phyloP scores from a whole-genome alignment of 805 yeast genomes.

The Torulaspora quercuum region DNA sequence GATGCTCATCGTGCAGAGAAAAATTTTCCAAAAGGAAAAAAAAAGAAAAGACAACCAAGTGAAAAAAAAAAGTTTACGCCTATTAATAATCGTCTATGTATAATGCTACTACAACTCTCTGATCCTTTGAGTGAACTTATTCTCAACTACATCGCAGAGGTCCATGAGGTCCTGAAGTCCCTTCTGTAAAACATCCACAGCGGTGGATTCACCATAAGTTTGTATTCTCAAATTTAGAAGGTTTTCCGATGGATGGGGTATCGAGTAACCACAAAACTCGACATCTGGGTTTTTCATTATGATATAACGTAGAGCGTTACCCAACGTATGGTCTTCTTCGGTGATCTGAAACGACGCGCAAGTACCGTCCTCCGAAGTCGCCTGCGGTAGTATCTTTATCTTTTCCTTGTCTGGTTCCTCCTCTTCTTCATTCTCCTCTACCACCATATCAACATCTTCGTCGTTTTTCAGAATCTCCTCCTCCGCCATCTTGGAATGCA shows the following conservation, averaged over 20 bases:
- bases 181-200: slow-evolving; percentile 87
- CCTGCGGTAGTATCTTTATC: slow-evolving; percentile 65
- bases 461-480: too few relatives aligned
- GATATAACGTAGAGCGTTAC: slow-evolving; percentile 88
- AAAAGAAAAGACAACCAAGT: slow-evolving; percentile 29
- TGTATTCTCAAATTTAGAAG: slow-evolving; percentile 88
- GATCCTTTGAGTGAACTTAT: slow-evolving; percentile 66
- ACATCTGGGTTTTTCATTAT: slow-evolving; percentile 98
- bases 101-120: slow-evolving; percentile 45
- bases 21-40: slow-evolving; percentile 11
- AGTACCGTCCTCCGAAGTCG: slow-evolving; percentile 87
- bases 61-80: too few relatives aligned
- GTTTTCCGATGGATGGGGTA: slow-evolving; percentile 96
- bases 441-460: slow-evolving; percentile 19
- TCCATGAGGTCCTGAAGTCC: slow-evolving; percentile 84
- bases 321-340: slow-evolving; percentile 95
- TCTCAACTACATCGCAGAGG: slow-evolving; percentile 80
- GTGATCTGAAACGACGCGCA: slow-evolving; percentile 91
- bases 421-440: slow-evolving; percentile 25
- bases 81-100: too few relatives aligned
- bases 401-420: slow-evolving; percentile 52
- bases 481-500: too few relatives aligned
- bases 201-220: slow-evolving; percentile 84
- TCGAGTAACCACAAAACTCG: slow-evolving; percentile 96
- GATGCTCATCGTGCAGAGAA: slow-evolving; percentile 12